These are phyloP conservation scores for Cercospora nicotianae DNA, from an alignment of 2,329 filamentous ascomycete species.

Conservation along the genomic window DNA sequence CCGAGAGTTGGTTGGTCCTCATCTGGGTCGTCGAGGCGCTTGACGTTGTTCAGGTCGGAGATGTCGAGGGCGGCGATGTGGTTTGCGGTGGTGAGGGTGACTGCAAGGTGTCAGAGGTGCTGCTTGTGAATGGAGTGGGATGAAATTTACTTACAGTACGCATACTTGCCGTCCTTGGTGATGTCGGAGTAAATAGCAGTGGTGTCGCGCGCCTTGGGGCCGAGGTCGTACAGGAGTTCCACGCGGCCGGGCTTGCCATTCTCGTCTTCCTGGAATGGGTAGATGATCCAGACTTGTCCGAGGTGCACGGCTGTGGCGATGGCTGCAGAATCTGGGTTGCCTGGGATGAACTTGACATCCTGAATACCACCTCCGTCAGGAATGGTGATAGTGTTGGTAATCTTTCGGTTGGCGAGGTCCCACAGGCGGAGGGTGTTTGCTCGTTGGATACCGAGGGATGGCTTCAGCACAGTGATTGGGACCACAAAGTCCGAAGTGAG, in stretches of 20 bases:
- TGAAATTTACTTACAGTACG: not conserved
- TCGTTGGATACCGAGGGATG: not conserved
- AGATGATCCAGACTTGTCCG: not conserved
- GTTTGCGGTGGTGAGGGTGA: not conserved
- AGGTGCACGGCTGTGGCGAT: not conserved
- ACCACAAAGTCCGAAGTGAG: not conserved
- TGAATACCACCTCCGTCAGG: not conserved
- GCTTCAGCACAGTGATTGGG: not conserved
- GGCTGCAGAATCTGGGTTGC: not conserved
- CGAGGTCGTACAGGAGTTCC: not conserved
- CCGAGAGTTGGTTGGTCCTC: slow-evolving; percentile 60
- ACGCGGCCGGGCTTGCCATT: not conserved
- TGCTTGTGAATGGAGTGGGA: not conserved
- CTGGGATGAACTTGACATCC: not conserved
- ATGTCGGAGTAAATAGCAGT: not conserved
- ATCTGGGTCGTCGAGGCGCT: slow-evolving; percentile 61
- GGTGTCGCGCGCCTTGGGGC: not conserved
- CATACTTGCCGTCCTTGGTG: not conserved
- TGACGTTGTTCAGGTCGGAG: slow-evolving; percentile 55
- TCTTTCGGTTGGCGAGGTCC: not conserved
- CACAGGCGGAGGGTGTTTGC: not conserved
- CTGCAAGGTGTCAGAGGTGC: not conserved
- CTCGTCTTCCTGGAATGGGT: not conserved
- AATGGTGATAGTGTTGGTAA: not conserved
- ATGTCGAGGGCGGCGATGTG: not conserved